Conservation (phyloP, 768 basidiomycete species). For the Omphalotus guepiniiformis region DNA sequence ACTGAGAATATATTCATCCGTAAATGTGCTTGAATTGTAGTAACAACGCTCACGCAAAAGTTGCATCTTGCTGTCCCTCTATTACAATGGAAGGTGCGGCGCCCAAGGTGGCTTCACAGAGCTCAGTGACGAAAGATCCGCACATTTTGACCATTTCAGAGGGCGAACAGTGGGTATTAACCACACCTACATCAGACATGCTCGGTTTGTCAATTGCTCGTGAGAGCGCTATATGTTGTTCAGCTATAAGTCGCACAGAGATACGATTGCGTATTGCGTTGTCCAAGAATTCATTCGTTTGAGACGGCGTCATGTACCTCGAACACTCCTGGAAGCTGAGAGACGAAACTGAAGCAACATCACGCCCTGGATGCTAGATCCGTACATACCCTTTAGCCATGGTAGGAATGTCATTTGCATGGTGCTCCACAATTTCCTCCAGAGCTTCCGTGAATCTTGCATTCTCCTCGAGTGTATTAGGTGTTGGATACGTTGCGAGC, state of each 20-base stretch:
- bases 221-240: constrained; percentile 86
- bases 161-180: constrained; percentile 71
- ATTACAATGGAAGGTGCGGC: constrained; percentile 61
- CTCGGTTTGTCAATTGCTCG: constrained; percentile 50
- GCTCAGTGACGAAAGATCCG: constrained; percentile 75
- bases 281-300: constrained; percentile 78
- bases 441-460: constrained; percentile 61
- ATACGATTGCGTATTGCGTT: constrained; percentile 84
- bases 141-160: constrained; percentile 73
- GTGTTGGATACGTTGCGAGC: constrained; percentile 61
- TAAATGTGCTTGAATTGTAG: constrained; percentile 2
- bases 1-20: constrained; percentile 31
- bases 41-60: constrained; percentile 66
- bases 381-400: constrained; percentile 77
- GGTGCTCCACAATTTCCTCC: constrained; percentile 66
- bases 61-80: constrained; percentile 65
- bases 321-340: constrained; percentile 81
- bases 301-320: constrained; percentile 77
- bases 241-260: constrained; percentile 82
- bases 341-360: constrained; percentile 5
- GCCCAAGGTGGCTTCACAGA: constrained; percentile 84
- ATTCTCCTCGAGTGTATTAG: constrained; percentile 68
- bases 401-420: constrained; percentile 85
- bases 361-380: constrained; percentile 6
- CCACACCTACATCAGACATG: constrained; percentile 56